Percentiles rank a stretch among this genome's conserved stretches.
Conservation (phyloP, 2,329 filamentous ascomycete species). For the Phialophora verrucosa region DNA sequence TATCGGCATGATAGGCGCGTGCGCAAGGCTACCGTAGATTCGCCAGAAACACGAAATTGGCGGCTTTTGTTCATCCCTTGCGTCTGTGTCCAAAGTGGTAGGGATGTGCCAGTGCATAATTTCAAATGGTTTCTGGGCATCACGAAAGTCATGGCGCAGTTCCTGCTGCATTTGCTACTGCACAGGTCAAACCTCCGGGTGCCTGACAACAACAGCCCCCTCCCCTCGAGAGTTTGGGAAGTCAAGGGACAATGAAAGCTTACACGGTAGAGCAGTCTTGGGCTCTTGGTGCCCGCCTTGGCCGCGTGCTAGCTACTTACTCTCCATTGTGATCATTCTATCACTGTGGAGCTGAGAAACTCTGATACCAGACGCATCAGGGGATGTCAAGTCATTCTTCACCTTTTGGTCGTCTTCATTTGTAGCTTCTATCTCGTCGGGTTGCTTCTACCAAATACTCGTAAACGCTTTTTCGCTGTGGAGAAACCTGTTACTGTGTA, state of each 20-base stretch:
- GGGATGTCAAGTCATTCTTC: neutral
- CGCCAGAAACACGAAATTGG: neutral
- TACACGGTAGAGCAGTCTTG: neutral
- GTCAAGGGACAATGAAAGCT: neutral
- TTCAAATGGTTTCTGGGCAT: neutral
- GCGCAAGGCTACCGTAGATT: neutral
- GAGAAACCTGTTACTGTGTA: neutral
- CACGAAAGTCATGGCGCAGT: neutral
- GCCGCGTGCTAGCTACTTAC: neutral
- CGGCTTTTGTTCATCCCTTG: neutral
- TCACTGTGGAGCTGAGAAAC: too few relatives aligned
- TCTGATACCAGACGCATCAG: neutral
- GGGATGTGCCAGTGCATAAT: neutral
- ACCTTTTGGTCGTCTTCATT: neutral
- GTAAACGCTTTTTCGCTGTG: neutral
- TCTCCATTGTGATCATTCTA: neutral
- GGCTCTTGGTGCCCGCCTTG: neutral
- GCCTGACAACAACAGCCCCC: neutral
- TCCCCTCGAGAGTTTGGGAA: neutral
- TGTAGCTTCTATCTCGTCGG: neutral
- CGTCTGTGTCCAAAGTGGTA: neutral
- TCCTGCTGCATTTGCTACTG: neutral
- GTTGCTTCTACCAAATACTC: neutral
- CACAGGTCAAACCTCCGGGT: neutral
- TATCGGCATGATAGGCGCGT: neutral